A percentile compares a stretch with the other conserved stretches of the same genome.
These are phyloP conservation scores for Penicillium crystallinum DNA, from an alignment of 495 filamentous ascomycete genomes.

Conservation along the genomic window DNA sequence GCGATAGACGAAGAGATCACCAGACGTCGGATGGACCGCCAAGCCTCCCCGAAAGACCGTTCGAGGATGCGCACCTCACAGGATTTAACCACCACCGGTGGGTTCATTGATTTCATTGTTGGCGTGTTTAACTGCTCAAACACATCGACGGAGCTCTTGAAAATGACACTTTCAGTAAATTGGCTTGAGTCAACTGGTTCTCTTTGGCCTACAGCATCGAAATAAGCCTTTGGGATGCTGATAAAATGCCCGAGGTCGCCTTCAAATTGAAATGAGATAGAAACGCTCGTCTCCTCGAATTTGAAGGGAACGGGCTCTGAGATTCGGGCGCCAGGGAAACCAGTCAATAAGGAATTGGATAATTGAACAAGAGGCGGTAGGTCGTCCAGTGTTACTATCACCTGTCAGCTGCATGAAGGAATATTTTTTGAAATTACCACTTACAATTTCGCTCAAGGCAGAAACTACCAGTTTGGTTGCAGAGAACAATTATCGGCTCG, in stretches of 20 bases:
- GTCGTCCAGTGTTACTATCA: conserved; percentile 19
- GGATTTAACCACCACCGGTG: conserved; percentile 25
- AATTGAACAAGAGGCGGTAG: conserved; percentile 18
- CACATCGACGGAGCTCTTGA: conserved; percentile 31
- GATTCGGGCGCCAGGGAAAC: conserved; percentile 14
- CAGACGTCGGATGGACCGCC: conserved; percentile 36
- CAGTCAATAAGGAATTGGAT: conserved; percentile 11
- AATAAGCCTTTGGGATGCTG: conserved; percentile 33
- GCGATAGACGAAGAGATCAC: conserved; percentile 37
- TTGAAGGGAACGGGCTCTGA: conserved; percentile 30
- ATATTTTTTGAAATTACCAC: not conserved
- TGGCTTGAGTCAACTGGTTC: conserved; percentile 34
- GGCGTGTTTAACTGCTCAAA: conserved; percentile 31
- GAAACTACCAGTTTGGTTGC: conserved; percentile 40
- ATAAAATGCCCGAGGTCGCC: conserved; percentile 30
- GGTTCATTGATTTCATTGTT: conserved; percentile 32
- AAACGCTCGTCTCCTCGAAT: conserved; percentile 27
- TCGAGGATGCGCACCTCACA: conserved; percentile 41
- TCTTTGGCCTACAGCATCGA: conserved; percentile 30
- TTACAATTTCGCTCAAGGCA: conserved; percentile 36
- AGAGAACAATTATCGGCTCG: conserved; percentile 39
- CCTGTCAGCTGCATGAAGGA: not conserved
- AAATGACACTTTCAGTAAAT: conserved; percentile 33
- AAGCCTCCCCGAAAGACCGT: conserved; percentile 31
- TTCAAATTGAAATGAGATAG: conserved; percentile 31